Evolutionary conservation across 2,329 filamentous ascomycete species (phyloP).

Genomic region (Neoarthrinium moseri): DNA sequence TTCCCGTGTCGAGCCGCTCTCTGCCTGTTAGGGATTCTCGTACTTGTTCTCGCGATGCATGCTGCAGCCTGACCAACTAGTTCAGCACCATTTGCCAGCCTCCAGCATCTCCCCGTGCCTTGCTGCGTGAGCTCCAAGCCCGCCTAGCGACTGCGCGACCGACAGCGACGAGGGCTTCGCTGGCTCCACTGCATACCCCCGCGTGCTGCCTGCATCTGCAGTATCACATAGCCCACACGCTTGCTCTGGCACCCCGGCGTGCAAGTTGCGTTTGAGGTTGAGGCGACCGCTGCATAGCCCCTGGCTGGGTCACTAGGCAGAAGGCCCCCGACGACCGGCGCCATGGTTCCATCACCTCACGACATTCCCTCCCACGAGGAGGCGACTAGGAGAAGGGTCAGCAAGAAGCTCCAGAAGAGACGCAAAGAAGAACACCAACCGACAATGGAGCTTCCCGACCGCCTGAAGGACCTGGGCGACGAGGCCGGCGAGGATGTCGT

Average conservation of each 20-base stretch:
- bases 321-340: background rate
- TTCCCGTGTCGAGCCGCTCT: too few relatives aligned
- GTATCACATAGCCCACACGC: slow-evolving; percentile 1
- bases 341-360: slow-evolving; percentile 22
- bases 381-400: slow-evolving; percentile 34
- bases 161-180: background rate
- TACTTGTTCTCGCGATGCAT: background rate
- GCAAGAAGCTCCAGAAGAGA: slow-evolving; percentile 45
- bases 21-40: slow-evolving; percentile 4
- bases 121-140: background rate
- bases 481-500: slow-evolving; percentile 50
- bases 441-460: slow-evolving; percentile 53
- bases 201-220: slow-evolving; percentile 7
- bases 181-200: slow-evolving; percentile 6
- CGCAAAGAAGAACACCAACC: slow-evolving; percentile 36
- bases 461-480: slow-evolving; percentile 46
- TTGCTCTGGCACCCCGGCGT: too few relatives aligned
- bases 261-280: background rate
- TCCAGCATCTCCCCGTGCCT: background rate
- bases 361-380: slow-evolving; percentile 27
- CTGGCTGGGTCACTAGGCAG: slow-evolving; percentile 4
- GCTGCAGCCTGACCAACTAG: background rate
- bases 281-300: background rate
- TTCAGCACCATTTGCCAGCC: background rate
- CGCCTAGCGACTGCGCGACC: background rate